Base-by-base conservation (phyloP, 768 basidiomycete species). In the Leccinum pellstonianum region DNA sequence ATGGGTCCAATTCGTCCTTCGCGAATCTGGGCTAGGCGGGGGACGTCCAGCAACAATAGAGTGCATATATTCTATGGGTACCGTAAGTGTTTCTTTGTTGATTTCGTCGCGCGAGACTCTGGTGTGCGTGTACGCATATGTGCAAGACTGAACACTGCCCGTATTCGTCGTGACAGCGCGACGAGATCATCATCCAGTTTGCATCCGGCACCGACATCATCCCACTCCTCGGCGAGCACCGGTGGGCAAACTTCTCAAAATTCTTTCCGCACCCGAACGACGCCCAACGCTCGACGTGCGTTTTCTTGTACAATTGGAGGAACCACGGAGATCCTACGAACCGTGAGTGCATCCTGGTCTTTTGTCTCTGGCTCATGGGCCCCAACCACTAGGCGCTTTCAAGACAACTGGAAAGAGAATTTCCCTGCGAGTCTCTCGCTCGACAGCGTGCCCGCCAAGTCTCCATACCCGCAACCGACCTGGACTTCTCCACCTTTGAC, bases 301-400 rank as follows among this genome's bases (percentile, higher is more conserved):
- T 71, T 4, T 73, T 75, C 43, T 29, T 66, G 23, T 73, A 75
- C 43, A 73, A 75, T 53, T 73, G 69, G 72, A 61, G 55, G 27
- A 65, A 67, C 11, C 68, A 73, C 2, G 73, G 72, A 7, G 71
- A 73, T 49, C 73, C 73, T 33, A 56, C 64, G 37, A 68, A 66
- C 35, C 72, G 73, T 75, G 27, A 61, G 72, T 69, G 14, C 10
- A 56, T 14, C 17, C 9, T 21, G 12, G 35, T 43, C 17, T 43
- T 8, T 14, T 25, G 23, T 25, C 23, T 46, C n/a, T 2, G 37
- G 4, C 31, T 23, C 10, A 29, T 15, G 6, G 27, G 38, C 38
- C 25, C 35, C 23, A 5, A 14, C 11, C 8, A 9, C 46, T 33
- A 21, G 37, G 48, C 27, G 15, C 27, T 50, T 55, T 41, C 41